Percentiles rank a stretch among this genome's conserved stretches.
phyloP scores from a whole-genome alignment of 257 asterid genomes.

The Ligustrum vulgare region DNA sequence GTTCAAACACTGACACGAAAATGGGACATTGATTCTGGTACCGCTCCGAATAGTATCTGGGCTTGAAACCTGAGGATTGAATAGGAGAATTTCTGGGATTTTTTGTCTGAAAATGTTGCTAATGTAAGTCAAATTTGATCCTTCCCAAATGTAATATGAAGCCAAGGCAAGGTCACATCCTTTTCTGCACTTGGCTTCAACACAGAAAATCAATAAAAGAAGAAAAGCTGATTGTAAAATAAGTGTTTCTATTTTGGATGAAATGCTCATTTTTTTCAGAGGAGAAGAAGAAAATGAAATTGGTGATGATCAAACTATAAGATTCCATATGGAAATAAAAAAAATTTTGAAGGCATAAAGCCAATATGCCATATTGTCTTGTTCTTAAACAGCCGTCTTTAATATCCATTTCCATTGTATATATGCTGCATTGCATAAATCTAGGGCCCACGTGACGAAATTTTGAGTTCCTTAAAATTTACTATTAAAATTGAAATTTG shows the following conservation, averaged over 20 bases:
- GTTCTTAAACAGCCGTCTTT: constrained; percentile 31
- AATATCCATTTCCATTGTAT: too few relatives aligned
- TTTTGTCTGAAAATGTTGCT: constrained; percentile 42
- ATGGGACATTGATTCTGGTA: constrained; percentile 58
- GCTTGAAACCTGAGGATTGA: constrained; percentile 42
- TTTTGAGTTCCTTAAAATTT: too few relatives aligned
- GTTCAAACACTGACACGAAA: constrained; percentile 73
- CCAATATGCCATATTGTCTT: constrained; percentile 39
- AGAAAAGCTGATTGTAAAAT: constrained; percentile 9
- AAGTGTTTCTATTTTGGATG: constrained; percentile 19
- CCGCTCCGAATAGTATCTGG: constrained; percentile 42
- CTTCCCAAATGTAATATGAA: constrained; percentile 60
- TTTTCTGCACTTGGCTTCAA: constrained; percentile 53
- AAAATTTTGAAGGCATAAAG: constrained; percentile 18
- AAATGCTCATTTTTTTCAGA: constrained; percentile 26
- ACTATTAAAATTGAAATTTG: too few relatives aligned
- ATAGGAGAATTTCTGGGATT: constrained; percentile 37
- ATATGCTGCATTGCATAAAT: too few relatives aligned
- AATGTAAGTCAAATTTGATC: constrained; percentile 63
- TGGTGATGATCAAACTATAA: constrained; percentile 24
- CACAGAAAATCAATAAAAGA: constrained; percentile 23
- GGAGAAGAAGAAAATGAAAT: constrained; percentile 9
- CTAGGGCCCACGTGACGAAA: too few relatives aligned
- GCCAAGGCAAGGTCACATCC: constrained; percentile 72
- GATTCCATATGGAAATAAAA: constrained; percentile 30